phyloP scores from a whole-genome alignment of 2,329 filamentous ascomycete species.

The Aotearoamyces nothofagi region DNA sequence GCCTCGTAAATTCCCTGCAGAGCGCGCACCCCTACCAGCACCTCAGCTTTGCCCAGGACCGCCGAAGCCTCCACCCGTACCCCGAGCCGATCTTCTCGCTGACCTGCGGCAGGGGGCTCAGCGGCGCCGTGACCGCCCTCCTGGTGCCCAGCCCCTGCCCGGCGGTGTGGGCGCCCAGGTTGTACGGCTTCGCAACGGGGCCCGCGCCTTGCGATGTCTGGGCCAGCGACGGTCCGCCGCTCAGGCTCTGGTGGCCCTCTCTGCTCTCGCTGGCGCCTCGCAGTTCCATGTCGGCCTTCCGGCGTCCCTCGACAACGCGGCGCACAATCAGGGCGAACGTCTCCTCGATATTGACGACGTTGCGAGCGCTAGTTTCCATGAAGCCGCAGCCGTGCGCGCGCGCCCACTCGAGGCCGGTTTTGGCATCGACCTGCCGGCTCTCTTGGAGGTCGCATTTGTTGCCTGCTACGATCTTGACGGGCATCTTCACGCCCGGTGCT shows the following conservation, averaged over 20 bases:
- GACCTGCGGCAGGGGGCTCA: slow-evolving; percentile 16
- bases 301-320: slow-evolving; percentile 36
- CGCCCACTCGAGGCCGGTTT: slow-evolving; percentile 64
- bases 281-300: slow-evolving; percentile 6
- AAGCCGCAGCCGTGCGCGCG: slow-evolving; percentile 60
- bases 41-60: slow-evolving; percentile 3
- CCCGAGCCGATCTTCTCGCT: slow-evolving; percentile 8
- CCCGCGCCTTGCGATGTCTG: too few relatives aligned
- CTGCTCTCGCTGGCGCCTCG: slow-evolving; percentile 2
- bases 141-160: slow-evolving; percentile 10
- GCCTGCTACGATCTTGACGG: slow-evolving; percentile 70
- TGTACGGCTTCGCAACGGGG: slow-evolving; percentile 4
- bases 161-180: too few relatives aligned
- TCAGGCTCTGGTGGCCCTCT: too few relatives aligned
- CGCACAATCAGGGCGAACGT: slow-evolving; percentile 61
- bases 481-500: slow-evolving; percentile 25
- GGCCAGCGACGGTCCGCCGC: too few relatives aligned
- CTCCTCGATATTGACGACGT: slow-evolving; percentile 82
- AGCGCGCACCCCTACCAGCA: too few relatives aligned
- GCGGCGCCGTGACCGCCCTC: slow-evolving; percentile 14
- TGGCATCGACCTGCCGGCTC: slow-evolving; percentile 51
- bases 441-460: slow-evolving; percentile 77
- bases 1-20: too few relatives aligned
- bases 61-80: slow-evolving; percentile 1
- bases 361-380: slow-evolving; percentile 76